Conservation (phyloP, 225 moss, liverwort and hornwort genomes). For the Sphagnum contortum region DNA sequence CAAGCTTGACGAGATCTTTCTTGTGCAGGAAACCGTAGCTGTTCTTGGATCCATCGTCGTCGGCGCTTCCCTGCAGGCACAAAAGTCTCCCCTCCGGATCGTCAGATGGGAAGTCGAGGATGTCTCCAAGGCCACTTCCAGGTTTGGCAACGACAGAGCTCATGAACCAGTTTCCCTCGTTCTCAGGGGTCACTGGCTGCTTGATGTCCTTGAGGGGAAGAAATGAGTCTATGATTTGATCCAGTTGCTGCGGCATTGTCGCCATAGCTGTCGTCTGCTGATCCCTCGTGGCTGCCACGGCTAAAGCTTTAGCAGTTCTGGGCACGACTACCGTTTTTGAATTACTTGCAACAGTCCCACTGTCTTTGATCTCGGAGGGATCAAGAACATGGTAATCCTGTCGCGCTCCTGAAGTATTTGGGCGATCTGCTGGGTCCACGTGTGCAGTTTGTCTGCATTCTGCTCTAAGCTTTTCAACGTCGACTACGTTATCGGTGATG, state of each 20-base stretch:
- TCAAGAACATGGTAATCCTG: not conserved
- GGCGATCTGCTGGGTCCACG: not conserved
- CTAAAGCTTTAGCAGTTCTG: no score
- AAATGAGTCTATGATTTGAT: conserved; percentile 17
- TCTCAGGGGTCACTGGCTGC: conserved; percentile 24
- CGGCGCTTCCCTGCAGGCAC: conserved; percentile 49
- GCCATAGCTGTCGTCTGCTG: not conserved
- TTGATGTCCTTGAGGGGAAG: conserved; percentile 48
- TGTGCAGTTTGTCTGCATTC: not conserved
- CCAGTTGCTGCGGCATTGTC: conserved; percentile 16
- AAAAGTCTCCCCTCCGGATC: conserved; percentile 42
- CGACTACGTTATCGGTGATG: not conserved
- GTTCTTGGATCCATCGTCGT: conserved; percentile 49
- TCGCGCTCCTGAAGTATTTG: not conserved
- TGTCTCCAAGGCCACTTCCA: conserved; percentile 27
- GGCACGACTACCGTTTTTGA: no score
- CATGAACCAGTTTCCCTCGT: conserved; percentile 74
- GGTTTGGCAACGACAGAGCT: conserved; percentile 26
- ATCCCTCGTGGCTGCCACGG: not conserved
- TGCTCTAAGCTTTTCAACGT: not conserved
- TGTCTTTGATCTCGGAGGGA: not conserved
- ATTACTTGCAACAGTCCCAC: no score
- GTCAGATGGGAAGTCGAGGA: conserved; percentile 55
- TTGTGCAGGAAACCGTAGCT: conserved; percentile 61
- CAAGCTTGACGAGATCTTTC: conserved; percentile 14